A percentile compares a stretch with the other conserved stretches of the same genome.
phyloP scores from a whole-genome alignment of 768 basidiomycete species.

The Lenzites betulinus region DNA sequence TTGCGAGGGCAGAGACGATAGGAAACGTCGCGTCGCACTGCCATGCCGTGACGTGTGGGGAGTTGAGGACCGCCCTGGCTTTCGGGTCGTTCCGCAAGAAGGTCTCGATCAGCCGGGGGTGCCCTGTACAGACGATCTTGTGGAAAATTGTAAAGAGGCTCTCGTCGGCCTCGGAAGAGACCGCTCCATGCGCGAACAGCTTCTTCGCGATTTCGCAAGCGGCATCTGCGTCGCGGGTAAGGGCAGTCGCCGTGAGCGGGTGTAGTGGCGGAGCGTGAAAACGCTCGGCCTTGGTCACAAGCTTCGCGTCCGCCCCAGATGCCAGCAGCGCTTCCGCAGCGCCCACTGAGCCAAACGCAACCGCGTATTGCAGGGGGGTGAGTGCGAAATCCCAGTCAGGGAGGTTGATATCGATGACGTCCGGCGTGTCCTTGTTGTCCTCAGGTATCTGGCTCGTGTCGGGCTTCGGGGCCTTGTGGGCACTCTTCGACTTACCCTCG shows the following conservation, averaged over 20 bases:
- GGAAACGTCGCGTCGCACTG: slow-evolving; percentile 24
- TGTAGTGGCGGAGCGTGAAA: slow-evolving; percentile 15
- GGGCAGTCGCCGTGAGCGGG: slow-evolving; percentile 32
- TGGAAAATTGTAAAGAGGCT: slow-evolving; percentile 35
- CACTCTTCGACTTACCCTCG: slow-evolving; percentile 32
- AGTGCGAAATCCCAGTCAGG: slow-evolving; percentile 62
- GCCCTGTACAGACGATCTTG: slow-evolving; percentile 27
- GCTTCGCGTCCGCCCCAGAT: slow-evolving; percentile 45
- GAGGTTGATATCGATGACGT: slow-evolving; percentile 55
- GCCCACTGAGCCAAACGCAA: slow-evolving; percentile 46
- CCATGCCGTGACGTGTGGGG: slow-evolving; percentile 22
- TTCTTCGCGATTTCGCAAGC: slow-evolving; percentile 31
- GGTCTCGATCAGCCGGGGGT: slow-evolving; percentile 28
- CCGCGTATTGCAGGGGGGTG: slow-evolving; percentile 53
- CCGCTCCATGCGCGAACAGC: slow-evolving; percentile 32
- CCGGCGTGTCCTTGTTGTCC: slow-evolving; percentile 50
- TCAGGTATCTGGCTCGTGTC: slow-evolving; percentile 46
- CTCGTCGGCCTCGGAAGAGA: slow-evolving; percentile 33
- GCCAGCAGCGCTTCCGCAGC: slow-evolving; percentile 49
- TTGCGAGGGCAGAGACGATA: slow-evolving; percentile 30
- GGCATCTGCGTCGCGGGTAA: slow-evolving; percentile 25
- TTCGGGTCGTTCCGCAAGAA: slow-evolving; percentile 33
- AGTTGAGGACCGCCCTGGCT: slow-evolving; percentile 33
- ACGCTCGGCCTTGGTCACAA: slow-evolving; percentile 9
- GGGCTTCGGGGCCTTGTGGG: slow-evolving; percentile 26